These are phyloP conservation scores for Solanum clarkiae DNA, from an alignment of 257 asterid species.

Conservation along the genomic window DNA sequence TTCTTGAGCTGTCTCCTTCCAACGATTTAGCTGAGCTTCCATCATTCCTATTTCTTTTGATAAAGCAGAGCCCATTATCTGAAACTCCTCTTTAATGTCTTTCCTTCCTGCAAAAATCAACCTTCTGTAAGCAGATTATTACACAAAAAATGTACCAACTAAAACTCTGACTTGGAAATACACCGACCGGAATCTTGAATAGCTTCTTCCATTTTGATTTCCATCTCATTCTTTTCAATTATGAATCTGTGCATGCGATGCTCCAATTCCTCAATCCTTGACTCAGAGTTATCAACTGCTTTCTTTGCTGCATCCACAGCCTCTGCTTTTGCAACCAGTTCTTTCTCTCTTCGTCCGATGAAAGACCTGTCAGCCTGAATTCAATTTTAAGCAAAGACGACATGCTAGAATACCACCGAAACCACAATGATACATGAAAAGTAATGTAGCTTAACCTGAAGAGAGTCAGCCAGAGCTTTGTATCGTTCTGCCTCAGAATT, in stretches of 20 bases:
- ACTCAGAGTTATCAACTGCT: constrained; percentile 43
- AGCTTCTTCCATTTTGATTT: constrained; percentile 83
- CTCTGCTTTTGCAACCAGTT: constrained; percentile 48
- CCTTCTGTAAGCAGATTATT: constrained; percentile 12
- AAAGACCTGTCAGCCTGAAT: constrained; percentile 82
- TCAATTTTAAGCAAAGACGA: constrained; percentile 20
- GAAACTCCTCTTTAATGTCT: constrained; percentile 83
- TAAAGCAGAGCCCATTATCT: constrained; percentile 84
- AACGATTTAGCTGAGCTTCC: constrained; percentile 72
- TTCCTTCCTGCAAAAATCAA: constrained; percentile 47
- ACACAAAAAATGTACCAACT: constrained; percentile 2
- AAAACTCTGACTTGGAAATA: constrained; percentile 7
- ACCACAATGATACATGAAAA: neutral
- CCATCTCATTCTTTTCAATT: constrained; percentile 65
- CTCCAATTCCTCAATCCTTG: constrained; percentile 64
- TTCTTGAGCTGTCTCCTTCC: constrained; percentile 83
- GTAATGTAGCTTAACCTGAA: constrained; percentile 52
- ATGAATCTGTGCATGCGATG: constrained; percentile 50
- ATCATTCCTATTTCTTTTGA: constrained; percentile 76
- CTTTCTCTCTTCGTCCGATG: constrained; percentile 72
- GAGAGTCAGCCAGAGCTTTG: constrained; percentile 47
- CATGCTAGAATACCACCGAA: neutral
- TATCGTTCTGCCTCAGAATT: constrained; percentile 76
- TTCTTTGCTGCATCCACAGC: constrained; percentile 56
- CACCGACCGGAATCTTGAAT: constrained; percentile 75